Evolutionary conservation across 352 stramenopile species (phyloP).

Genomic region (Phytophthora pistaciae): DNA sequence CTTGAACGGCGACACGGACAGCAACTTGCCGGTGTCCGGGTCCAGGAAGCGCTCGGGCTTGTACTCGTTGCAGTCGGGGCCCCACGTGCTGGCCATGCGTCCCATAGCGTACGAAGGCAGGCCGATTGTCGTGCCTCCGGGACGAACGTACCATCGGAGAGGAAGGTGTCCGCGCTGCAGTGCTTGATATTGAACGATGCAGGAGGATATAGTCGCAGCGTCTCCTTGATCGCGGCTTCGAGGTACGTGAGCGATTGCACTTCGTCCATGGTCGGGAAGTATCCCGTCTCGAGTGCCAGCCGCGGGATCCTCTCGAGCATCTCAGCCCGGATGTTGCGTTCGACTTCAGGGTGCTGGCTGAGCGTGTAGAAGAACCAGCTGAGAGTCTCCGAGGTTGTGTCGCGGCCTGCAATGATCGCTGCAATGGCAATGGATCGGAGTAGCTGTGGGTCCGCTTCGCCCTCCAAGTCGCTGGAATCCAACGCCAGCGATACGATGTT

Average conservation of each 20-base stretch:
- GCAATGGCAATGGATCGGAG: slow-evolving; percentile 62
- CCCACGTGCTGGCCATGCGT: slow-evolving; percentile 43
- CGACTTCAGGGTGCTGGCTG: slow-evolving; percentile 42
- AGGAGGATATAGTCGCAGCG: slow-evolving; percentile 54
- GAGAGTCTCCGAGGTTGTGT: slow-evolving; percentile 65
- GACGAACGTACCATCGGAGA: slow-evolving; percentile 59
- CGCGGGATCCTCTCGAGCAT: slow-evolving; percentile 36
- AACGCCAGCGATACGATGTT: slow-evolving; percentile 27
- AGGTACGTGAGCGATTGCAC: slow-evolving; percentile 51
- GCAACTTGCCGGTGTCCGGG: slow-evolving; percentile 26
- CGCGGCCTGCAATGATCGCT: slow-evolving; percentile 60
- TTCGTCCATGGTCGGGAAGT: slow-evolving; percentile 39
- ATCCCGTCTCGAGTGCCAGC: slow-evolving; percentile 17
- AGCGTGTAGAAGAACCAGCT: slow-evolving; percentile 66
- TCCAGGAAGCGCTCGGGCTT: slow-evolving; percentile 64
- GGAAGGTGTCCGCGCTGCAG: slow-evolving; percentile 41
- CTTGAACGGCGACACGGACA: slow-evolving; percentile 49
- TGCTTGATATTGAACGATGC: slow-evolving; percentile 52
- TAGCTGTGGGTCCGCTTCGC: slow-evolving; percentile 25
- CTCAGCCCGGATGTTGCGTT: slow-evolving; percentile 41
- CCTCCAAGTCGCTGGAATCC: slow-evolving; percentile 9
- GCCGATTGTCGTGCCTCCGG: slow-evolving; percentile 30
- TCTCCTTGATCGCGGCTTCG: slow-evolving; percentile 54
- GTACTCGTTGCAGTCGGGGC: slow-evolving; percentile 45
- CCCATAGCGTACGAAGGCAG: slow-evolving; percentile 57